Conservation (phyloP, 495 filamentous ascomycete species). For the Aspergillus campestris region DNA sequence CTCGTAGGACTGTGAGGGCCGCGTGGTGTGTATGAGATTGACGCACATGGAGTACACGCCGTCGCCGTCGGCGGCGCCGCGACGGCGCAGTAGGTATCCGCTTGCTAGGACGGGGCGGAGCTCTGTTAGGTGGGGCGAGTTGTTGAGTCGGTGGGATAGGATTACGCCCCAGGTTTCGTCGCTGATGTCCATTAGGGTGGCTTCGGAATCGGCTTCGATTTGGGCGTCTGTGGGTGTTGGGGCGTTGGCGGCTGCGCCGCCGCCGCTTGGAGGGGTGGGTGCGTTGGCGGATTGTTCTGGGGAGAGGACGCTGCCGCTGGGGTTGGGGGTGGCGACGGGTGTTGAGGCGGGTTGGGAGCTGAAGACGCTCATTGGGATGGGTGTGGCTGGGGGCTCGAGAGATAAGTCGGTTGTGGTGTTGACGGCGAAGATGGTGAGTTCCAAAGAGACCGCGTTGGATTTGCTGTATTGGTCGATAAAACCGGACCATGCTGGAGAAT, state of each 20-base stretch:
- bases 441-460: conserved; percentile 34
- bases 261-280: conserved; percentile 23
- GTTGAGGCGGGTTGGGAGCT: conserved; percentile 28
- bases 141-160: conserved; percentile 61
- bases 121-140: conserved; percentile 53
- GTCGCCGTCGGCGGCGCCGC: conserved; percentile 51
- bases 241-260: conserved; percentile 30
- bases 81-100: conserved; percentile 71
- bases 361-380: conserved; percentile 25
- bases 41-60: conserved; percentile 56
- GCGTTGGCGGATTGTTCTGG: conserved; percentile 35
- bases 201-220: conserved; percentile 58
- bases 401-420: conserved; percentile 59
- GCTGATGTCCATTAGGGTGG: conserved; percentile 63
- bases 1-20: conserved; percentile 42
- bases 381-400: conserved; percentile 33
- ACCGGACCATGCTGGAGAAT: conserved; percentile 33
- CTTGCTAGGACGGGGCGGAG: conserved; percentile 57
- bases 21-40: conserved; percentile 53
- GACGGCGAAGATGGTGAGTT: conserved; percentile 55
- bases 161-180: conserved; percentile 80
- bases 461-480: conserved; percentile 40
- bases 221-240: conserved; percentile 48
- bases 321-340: conserved; percentile 40
- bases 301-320: conserved; percentile 31